A percentile compares a stretch with the other conserved stretches of the same genome.
These are phyloP conservation scores for Physaria fendleri DNA, from an alignment of 345 rosid genomes.

Conservation along the genomic window DNA sequence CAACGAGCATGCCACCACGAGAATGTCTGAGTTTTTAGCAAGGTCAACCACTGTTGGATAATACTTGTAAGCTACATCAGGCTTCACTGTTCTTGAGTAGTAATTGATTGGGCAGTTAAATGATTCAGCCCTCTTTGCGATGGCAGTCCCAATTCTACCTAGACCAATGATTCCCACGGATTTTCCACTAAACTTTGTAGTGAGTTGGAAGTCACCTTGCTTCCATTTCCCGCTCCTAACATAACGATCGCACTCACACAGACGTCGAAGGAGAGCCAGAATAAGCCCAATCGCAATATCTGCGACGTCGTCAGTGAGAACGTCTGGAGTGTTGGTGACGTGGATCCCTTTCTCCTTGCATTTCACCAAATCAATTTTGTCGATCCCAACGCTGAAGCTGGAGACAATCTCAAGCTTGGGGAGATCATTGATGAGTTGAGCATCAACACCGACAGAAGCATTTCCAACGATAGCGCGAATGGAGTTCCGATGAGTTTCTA, in stretches of 20 bases:
- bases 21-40: conserved; percentile 53
- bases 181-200: conserved; percentile 66
- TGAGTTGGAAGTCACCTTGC: conserved; percentile 48
- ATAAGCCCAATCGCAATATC: conserved; percentile 75
- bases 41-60: conserved; percentile 44
- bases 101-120: conserved; percentile 64
- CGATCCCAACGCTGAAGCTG: conserved; percentile 73
- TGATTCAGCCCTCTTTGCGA: conserved; percentile 68
- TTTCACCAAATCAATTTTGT: conserved; percentile 71
- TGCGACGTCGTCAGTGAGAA: conserved; percentile 79
- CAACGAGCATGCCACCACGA: conserved; percentile 59
- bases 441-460: conserved; percentile 57
- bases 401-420: conserved; percentile 74
- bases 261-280: conserved; percentile 59
- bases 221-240: conserved; percentile 76
- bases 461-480: conserved; percentile 81
- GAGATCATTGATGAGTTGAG: conserved; percentile 51
- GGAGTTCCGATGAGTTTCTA: conserved; percentile 33
- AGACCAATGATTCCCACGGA: conserved; percentile 62
- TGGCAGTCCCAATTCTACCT: conserved; percentile 68
- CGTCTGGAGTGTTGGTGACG: conserved; percentile 90
- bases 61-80: conserved; percentile 43
- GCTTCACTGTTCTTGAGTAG: conserved; percentile 47
- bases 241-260: conserved; percentile 57
- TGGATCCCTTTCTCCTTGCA: conserved; percentile 61